Evolutionary conservation across 352 stramenopile genomes (phyloP), one percentile per base, ranked within the genome.

Genomic region (Pythium aquatile): DNA sequence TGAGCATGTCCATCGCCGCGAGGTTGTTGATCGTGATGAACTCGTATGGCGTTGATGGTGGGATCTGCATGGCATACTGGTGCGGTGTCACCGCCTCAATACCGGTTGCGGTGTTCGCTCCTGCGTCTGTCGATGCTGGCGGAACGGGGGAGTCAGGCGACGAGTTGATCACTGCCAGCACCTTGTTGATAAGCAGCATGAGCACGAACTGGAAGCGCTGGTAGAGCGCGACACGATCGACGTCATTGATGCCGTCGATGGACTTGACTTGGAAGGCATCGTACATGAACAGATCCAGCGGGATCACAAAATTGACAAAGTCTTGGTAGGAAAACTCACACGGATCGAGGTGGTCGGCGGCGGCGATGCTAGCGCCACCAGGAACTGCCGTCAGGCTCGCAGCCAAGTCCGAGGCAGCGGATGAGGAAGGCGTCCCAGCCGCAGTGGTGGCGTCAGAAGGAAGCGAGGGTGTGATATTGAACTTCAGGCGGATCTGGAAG

Each of bases 231-330:
- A 68, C 35, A 13, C 76, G 76, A 42, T 82, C 72, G 13, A 65
- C 46, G 30, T 82, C 74, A 14, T 62, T 68, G 32, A 85, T 69
- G 26, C 69, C 68, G 14, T 82, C 73, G 53, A 85, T 72, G 14
- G 69, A 73, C 64, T 83, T 81, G 55, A 78, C 58, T 58, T 85
- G 77, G 58, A 85, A 85, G 16, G 77, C 75, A 28, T 85, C 72
- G 70, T 85, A 85, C 77, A 81, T 83, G 64, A 81, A 83, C 52
- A 85, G 58, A 61, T 85, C 77, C 20, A 82, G 55, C 33, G 75
- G 63, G 40, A 70, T 78, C 37, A 85, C 66, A 33, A 77, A 77
- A 52, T 63, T 64, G 53, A 83, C 74, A 58, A 85, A 85, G 58
- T 85, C 77, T 37, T 85, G 72, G 61, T 85, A 85, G 51, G 74